Conservation (phyloP, 306 rosid species). For the Aeschynomene evenia region DNA sequence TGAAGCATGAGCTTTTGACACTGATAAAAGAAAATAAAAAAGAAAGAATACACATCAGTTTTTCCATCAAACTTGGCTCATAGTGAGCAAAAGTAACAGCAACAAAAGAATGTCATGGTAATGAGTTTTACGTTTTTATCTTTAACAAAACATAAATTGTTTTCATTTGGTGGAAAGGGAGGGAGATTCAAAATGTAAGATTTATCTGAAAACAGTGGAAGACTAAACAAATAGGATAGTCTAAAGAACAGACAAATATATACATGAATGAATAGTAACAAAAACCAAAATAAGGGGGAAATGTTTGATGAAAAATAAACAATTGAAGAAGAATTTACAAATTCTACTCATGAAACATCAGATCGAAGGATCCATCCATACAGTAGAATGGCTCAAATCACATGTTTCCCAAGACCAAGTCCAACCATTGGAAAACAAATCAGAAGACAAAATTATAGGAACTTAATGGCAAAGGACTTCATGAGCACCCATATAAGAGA, state of each 20-base stretch:
- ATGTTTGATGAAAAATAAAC: not conserved
- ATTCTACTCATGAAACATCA: not conserved
- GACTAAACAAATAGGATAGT: not conserved
- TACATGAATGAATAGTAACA: not conserved
- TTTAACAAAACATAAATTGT: not conserved
- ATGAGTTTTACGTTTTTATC: not conserved
- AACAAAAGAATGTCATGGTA: not conserved
- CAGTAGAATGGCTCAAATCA: not conserved
- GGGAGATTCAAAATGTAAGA: not conserved
- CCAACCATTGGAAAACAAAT: not conserved
- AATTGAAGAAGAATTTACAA: not conserved
- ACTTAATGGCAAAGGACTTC: not conserved
- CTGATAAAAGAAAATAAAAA: constrained; percentile 25
- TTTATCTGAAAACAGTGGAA: not conserved
- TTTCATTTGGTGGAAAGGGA: not conserved
- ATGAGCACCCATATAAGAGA: not conserved
- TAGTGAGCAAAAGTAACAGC: not conserved
- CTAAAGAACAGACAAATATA: constrained; percentile 3
- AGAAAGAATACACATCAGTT: constrained; percentile 23
- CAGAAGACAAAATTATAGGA: not conserved
- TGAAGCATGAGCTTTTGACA: constrained; percentile 38
- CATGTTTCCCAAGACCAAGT: not conserved
- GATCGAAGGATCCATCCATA: not conserved
- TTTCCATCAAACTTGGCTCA: not conserved
- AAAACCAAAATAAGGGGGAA: not conserved